Base-by-base conservation (phyloP, 2,329 filamentous ascomycete species). In the Aspergillus cejpii region DNA sequence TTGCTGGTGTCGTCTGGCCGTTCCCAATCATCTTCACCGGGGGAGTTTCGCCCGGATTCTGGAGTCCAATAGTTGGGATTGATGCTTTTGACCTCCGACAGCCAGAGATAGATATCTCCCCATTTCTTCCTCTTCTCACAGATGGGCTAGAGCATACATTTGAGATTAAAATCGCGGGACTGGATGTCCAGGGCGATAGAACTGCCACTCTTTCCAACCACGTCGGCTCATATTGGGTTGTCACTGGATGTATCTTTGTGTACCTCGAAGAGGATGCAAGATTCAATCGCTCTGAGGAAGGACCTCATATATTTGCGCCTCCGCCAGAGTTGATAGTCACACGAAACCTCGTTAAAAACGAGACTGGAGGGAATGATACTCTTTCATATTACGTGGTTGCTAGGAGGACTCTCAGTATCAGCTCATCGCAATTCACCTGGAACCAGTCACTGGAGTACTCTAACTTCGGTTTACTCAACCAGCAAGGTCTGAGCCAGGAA, bases 21-120 rank as follows among this genome's bases (percentile, higher is more conserved):
- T 91, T 86, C 56, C 86, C 87, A 0, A 76, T 88, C 14, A 83
- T 94, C 39, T 91, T 90, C 56, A 90, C 87, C 0, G 87, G 88
- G 2, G 87, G 87, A 1, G 74, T 94, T 5, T 82, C 84, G 1
- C 86, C 86, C 3, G 80, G 80, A 1, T 75, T 92, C 29, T 88
- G 89, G 77, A 74, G 85, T 5, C 87, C 87, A 0, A 76, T 92
- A 43, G 87, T 86, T 2, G 86, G 86, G 1, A 79, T 85, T 15
- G 82, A 92, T 57, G 80, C 85, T 0, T 92, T 88, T 60, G 86
- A 92, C 59, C 71, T 94, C 19, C 73, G 78, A 36, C 86, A 92
- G 61, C 81, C 87, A 51, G 84, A 92, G 61, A 86, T 94, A 50
- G 87, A 94, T 58, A 81, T 94, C 38, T 84, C 85, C 1, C 81